Conservation (phyloP, 106 monocot species). For the Allium cepa region DNA sequence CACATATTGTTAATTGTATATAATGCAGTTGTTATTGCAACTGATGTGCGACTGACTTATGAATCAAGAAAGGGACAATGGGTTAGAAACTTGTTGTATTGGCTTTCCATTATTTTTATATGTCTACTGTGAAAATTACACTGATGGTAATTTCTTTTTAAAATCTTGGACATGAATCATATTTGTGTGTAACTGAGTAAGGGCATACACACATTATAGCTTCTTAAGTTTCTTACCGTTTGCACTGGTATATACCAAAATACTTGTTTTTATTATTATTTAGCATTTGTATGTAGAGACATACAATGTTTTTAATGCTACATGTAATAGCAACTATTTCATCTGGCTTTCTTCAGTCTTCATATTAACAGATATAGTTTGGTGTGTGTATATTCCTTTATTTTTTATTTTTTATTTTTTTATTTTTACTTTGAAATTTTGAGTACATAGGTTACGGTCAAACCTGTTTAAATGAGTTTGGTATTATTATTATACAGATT, state of each 20-base stretch:
- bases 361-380: too few species aligned
- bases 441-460: not conserved
- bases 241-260: too few species aligned
- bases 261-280: too few species aligned
- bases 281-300: too few species aligned
- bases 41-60: constrained; percentile 3
- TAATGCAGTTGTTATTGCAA: constrained; percentile 3
- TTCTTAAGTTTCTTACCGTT: not conserved
- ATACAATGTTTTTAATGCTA: too few species aligned
- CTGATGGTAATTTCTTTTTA: not conserved
- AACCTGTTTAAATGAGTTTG: not conserved
- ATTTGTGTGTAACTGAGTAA: too few species aligned
- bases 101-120: constrained; percentile 3
- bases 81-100: not conserved
- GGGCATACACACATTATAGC: too few species aligned
- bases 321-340: too few species aligned
- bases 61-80: constrained; percentile 7
- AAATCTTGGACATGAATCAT: too few species aligned
- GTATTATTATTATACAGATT: not conserved
- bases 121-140: not conserved
- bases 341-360: too few species aligned
- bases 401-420: not conserved
- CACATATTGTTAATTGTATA: not conserved
- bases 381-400: not conserved
- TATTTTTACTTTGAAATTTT: not conserved